phyloP scores from a whole-genome alignment of 2,329 filamentous ascomycete species.

The Rhexocercosporidium sp. region DNA sequence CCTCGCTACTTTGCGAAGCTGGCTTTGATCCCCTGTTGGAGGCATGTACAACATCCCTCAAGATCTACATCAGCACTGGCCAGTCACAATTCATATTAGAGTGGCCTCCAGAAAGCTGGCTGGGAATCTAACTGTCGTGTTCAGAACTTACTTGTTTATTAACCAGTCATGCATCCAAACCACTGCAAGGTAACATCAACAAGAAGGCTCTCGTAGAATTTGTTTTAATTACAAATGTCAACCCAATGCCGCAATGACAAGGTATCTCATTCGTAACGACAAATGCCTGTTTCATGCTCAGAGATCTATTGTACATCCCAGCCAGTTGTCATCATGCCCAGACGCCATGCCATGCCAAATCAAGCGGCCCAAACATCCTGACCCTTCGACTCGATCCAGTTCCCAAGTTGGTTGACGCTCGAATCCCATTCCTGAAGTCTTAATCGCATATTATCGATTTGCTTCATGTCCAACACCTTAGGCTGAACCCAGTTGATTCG shows the following conservation, averaged over 20 bases:
- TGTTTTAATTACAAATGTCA: conserved; percentile 10
- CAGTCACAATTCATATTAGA: background rate
- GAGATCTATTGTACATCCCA: conserved; percentile 41
- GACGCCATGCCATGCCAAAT: conserved; percentile 40
- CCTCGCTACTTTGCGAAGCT: too few species aligned
- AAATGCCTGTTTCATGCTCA: conserved; percentile 31
- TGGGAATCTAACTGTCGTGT: background rate
- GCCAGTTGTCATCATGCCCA: conserved; percentile 30
- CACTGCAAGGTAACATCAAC: background rate
- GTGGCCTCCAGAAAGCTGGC: too few species aligned
- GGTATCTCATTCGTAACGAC: conserved; percentile 19
- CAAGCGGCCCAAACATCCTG: conserved; percentile 95
- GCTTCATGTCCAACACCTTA: conserved; percentile 93
- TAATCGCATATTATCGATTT: conserved; percentile 90
- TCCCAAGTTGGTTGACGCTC: conserved; percentile 93
- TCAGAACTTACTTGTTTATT: too few species aligned
- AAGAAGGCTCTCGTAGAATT: background rate
- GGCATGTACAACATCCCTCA: background rate
- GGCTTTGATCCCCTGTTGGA: too few species aligned
- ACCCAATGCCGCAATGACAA: conserved; percentile 3
- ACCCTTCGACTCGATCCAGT: conserved; percentile 94
- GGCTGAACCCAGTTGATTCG: conserved; percentile 99
- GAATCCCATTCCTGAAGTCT: conserved; percentile 93
- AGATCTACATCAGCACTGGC: background rate
- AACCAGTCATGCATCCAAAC: background rate